Percentiles rank a stretch among this genome's conserved stretches.
These are phyloP conservation scores for Ceratobasidium sp. DNA, from an alignment of 1,284 basidiomycete species.

Conservation along the genomic window DNA sequence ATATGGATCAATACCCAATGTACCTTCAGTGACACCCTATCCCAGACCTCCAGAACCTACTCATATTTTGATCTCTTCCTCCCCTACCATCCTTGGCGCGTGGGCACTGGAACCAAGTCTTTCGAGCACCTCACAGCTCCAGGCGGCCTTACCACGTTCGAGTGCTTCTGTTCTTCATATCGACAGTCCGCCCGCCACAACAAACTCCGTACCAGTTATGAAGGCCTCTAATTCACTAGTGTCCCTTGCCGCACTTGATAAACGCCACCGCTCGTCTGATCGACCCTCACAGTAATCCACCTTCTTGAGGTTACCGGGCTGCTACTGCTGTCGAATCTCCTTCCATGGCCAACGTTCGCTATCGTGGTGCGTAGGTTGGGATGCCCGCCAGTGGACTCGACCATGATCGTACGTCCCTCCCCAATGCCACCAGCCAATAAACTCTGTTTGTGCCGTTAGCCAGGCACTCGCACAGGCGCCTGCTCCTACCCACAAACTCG, in stretches of 20 bases:
- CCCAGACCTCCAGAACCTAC: neutral
- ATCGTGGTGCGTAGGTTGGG: constrained; percentile 28
- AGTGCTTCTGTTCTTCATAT: neutral
- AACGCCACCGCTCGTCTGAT: too few relatives aligned
- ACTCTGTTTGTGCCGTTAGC: too few relatives aligned
- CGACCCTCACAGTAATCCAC: too few relatives aligned
- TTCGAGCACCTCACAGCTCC: constrained; percentile 13
- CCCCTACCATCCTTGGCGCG: neutral
- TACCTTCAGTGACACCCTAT: neutral
- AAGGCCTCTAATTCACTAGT: too few relatives aligned
- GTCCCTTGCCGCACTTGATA: too few relatives aligned
- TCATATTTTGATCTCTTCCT: neutral
- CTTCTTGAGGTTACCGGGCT: constrained; percentile 82
- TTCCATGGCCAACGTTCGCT: constrained; percentile 56
- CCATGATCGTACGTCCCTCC: constrained; percentile 40
- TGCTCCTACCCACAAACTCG: too few relatives aligned
- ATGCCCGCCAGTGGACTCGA: neutral
- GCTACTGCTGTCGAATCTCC: constrained; percentile 76
- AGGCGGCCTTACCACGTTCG: neutral
- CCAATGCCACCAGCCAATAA: too few relatives aligned
- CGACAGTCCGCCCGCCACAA: neutral
- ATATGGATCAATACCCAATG: constrained; percentile 25
- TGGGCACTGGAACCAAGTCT: neutral
- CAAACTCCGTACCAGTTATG: too few relatives aligned
- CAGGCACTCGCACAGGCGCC: too few relatives aligned